Conservation (phyloP, 2,329 filamentous ascomycete genomes). For the Calonectria montana region DNA sequence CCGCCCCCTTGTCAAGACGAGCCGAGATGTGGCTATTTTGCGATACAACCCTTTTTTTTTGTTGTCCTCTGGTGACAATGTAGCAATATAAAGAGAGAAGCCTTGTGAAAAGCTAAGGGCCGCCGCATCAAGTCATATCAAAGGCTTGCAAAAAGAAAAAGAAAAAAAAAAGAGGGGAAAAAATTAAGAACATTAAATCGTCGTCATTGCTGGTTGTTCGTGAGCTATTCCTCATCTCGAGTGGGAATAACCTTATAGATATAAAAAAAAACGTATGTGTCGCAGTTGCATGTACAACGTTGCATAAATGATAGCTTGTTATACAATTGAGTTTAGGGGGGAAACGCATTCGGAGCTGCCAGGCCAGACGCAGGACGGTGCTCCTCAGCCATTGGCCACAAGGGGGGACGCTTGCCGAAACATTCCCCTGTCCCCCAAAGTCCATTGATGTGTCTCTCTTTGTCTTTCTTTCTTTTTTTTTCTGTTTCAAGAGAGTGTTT, state of each 20-base stretch:
- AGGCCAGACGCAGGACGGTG: background rate
- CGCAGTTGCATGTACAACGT: constrained; percentile 1
- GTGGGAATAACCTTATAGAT: background rate
- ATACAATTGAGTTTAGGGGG: background rate
- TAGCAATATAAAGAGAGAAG: background rate
- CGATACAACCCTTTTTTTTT: too few relatives aligned
- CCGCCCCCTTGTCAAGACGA: too few relatives aligned
- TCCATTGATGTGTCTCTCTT: background rate
- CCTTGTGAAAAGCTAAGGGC: background rate
- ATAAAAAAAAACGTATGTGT: constrained; percentile 1
- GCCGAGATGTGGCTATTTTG: background rate
- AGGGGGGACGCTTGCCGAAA: background rate
- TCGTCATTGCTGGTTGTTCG: background rate
- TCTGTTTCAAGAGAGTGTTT: background rate
- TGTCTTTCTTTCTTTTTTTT: background rate
- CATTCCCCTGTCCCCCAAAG: background rate
- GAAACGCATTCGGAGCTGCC: background rate
- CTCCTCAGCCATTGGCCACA: background rate
- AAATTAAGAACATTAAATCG: constrained; percentile 2
- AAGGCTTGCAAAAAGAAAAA: background rate
- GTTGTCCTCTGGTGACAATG: too few relatives aligned
- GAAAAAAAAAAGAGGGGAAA: background rate
- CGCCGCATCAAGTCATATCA: background rate
- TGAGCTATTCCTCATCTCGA: background rate
- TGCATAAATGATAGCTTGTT: background rate